A percentile compares a stretch with the other conserved stretches of the same genome.
phyloP scores from a whole-genome alignment of 345 rosid genomes.

The Euphorbia pulcherrima region DNA sequence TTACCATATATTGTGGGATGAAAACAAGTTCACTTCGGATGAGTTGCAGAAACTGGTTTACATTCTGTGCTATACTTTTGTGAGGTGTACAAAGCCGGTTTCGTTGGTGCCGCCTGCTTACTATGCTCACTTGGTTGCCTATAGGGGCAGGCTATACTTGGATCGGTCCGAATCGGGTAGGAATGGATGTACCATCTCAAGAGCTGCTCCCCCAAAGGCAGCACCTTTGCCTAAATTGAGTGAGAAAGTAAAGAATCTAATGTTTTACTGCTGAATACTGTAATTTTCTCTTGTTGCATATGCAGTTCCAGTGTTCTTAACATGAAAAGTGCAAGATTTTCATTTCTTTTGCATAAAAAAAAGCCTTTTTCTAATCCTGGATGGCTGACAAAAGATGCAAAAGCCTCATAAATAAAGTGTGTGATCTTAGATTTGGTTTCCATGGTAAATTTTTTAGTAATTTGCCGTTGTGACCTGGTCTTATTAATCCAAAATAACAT shows the following conservation, averaged over 20 bases:
- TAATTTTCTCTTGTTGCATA: constrained; percentile 13
- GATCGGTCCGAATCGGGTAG: constrained; percentile 58
- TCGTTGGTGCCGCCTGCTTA: constrained; percentile 92
- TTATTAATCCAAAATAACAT: no score
- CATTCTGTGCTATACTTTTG: constrained; percentile 82
- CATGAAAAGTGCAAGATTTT: background rate
- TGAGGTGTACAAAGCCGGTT: constrained; percentile 88
- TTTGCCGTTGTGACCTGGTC: no score
- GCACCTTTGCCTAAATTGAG: constrained; percentile 71
- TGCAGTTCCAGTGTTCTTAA: background rate
- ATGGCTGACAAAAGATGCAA: no score
- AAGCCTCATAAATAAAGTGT: no score
- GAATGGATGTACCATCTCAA: constrained; percentile 44
- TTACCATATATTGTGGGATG: constrained; percentile 83
- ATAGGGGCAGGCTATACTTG: constrained; percentile 86
- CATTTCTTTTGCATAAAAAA: background rate
- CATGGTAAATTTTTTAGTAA: no score
- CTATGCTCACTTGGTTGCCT: constrained; percentile 93
- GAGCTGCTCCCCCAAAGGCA: constrained; percentile 73
- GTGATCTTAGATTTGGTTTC: no score
- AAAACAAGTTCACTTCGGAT: constrained; percentile 82
- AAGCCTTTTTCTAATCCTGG: no score
- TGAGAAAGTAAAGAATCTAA: constrained; percentile 81
- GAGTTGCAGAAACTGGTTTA: constrained; percentile 85
- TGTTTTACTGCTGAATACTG: constrained; percentile 92